Evolutionary conservation across 768 basidiomycete genomes (phyloP), one percentile per base, ranked within the genome.

Genomic region (Nevesoporus exiguus): DNA sequence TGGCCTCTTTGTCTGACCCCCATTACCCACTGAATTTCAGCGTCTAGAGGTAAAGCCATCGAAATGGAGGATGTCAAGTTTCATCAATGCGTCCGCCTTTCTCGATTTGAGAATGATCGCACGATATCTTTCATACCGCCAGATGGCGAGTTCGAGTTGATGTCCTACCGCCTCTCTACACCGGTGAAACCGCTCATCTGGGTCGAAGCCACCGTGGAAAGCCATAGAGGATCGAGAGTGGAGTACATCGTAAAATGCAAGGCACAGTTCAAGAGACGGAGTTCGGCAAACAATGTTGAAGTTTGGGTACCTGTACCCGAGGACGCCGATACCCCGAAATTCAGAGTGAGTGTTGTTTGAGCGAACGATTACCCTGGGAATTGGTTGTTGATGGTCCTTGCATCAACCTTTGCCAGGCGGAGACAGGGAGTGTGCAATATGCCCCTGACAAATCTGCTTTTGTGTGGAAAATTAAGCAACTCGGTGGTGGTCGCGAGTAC

Each of bases 11-110:
- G 10, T 27, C 37, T 48, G 31, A 25, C 6, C 10, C 21, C 39
- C 29, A 36, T 47, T 4, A 11, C 49, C 29, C 46, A 34, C 27
- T 27, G n/a, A 29, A 45, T 42, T 37, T 8, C 17, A 54, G 54
- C 60, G 44, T 29, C 70, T 87, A 84, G 96, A 13, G 96, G 96
- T 13, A 99, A 98, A 73, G 88, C 97, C 3, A 97, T 99, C 61
- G 97, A 99, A 74, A 97, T 99, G 90, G 97, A 99, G 70, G 97
- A 98, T 65, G 93, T 98, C 76, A 98, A 98, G 71, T 99, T 99
- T 76, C 97, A 99, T 67, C 97, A 99, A 79, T 99, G 97, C 65
- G 97, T 98, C 11, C 92, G 97, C 10, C 80, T 99, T 22, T 89
- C 94, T 10, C 85, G 96, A 7, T 99, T 99, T 67, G 97, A 99